Evolutionary conservation across 2,329 filamentous ascomycete species (phyloP).

Genomic region (Daldinia sp.): DNA sequence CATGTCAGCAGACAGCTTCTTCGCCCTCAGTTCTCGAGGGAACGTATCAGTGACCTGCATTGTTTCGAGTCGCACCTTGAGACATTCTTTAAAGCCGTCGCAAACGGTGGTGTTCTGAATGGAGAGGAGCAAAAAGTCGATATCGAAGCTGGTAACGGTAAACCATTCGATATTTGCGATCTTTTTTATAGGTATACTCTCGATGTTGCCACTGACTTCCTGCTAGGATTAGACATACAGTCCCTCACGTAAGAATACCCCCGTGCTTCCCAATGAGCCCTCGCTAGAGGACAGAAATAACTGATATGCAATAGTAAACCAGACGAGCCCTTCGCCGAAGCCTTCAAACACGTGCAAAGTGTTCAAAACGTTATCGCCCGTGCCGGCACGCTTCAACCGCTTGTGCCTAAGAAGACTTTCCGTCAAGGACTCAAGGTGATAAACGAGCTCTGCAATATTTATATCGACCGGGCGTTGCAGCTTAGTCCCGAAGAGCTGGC

Average conservation of each 20-base stretch:
- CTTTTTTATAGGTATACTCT: constrained; percentile 88
- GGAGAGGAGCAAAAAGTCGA: constrained; percentile 74
- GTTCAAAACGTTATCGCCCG: constrained; percentile 76
- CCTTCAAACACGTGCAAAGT: constrained; percentile 83
- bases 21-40: constrained; percentile 86
- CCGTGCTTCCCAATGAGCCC: not conserved
- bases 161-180: constrained; percentile 76
- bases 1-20: constrained; percentile 84
- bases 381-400: constrained; percentile 69
- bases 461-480: constrained; percentile 79
- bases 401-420: constrained; percentile 76
- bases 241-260: constrained; percentile 62
- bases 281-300: not conserved
- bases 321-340: constrained; percentile 78
- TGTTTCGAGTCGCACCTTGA: constrained; percentile 85
- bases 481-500: constrained; percentile 79
- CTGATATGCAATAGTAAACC: constrained; percentile 59
- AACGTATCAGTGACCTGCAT: constrained; percentile 84
- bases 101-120: constrained; percentile 67
- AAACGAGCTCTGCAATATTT: constrained; percentile 80
- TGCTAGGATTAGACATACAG: constrained; percentile 81
- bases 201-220: constrained; percentile 87
- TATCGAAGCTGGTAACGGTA: constrained; percentile 69
- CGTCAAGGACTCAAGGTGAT: constrained; percentile 73
- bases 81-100: constrained; percentile 76